Evolutionary conservation across 352 stramenopile species (phyloP), one percentile per base, ranked within the genome.

Genomic region (Pythium insidiosum): DNA sequence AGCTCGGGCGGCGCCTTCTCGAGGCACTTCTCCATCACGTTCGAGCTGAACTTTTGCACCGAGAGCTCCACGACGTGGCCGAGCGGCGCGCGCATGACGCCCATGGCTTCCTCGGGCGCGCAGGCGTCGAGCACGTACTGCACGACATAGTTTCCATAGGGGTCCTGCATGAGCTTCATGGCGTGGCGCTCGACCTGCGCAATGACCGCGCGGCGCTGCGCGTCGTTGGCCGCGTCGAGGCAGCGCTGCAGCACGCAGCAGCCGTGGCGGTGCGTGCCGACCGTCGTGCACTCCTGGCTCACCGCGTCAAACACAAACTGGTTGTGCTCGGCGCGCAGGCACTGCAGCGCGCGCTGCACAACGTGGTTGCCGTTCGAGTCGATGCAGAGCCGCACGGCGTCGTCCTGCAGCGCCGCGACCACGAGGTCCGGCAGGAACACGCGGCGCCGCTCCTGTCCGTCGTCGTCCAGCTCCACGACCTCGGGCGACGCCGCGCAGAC

Each of bases 11-110:
- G 76, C 1, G 91, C 95, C 48, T 97, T 94, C 63, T 98, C 91
- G 22, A 99, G 70, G 52, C 95, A 98, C 66, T 99, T 98, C 55
- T 99, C 96, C 63, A 99, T 97, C 25, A 99, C 95, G 61, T 99
- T 99, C 37, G 90, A 98, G 47, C 86, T 98, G 56, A 99, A 99
- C 58, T 99, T 99, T 59, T 99, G 96, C 49, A 98, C 90, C 40
- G 94, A 97, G 4, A 99, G 80, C 43, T 97, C 73, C 49, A 85
- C 88, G 15, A 99, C 88, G 52, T 97, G 90, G 48, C 94, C 93
- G 41, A 92, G 47, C 35, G 74, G 82, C 65, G 88, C 88, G 37
- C 75, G 59, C 50, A 92, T 92, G 47, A 95, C 71, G 40, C 68
- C 73, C 16, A 74, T 76, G 12, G 80, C 80, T 41, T 96, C 81